A percentile compares a stretch with the other conserved stretches of the same genome.
These are phyloP conservation scores for Colletotrichum lindemuthianum DNA, from an alignment of 2,329 filamentous ascomycete species.

Conservation along the genomic window DNA sequence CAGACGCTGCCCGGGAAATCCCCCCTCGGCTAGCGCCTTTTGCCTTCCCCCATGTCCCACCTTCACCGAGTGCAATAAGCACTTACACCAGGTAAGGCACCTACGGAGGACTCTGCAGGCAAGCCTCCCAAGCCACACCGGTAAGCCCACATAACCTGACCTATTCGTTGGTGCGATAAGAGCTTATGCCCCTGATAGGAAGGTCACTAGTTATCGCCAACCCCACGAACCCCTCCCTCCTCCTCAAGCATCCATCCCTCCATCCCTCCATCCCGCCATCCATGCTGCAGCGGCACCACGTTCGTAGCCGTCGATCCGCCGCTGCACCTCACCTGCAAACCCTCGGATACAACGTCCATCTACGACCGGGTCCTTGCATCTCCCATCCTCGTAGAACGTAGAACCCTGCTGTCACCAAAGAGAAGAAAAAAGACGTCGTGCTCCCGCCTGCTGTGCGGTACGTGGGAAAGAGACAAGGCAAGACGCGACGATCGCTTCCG, in stretches of 20 bases:
- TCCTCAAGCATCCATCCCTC: neutral
- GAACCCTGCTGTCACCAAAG: conserved; percentile 30
- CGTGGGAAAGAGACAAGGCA: too few species aligned
- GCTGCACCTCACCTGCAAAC: neutral
- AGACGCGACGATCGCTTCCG: too few species aligned
- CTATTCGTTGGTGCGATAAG: neutral
- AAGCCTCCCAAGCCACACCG: neutral
- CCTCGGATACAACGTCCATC: conserved; percentile 12
- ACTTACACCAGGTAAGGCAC: too few species aligned
- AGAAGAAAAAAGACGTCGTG: conserved; percentile 4
- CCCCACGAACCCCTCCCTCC: too few species aligned
- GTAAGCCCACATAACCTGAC: neutral
- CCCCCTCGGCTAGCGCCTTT: too few species aligned
- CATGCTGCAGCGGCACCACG: conserved; percentile 3
- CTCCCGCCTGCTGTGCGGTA: neutral
- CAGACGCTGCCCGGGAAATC: too few species aligned
- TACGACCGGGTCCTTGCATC: conserved; percentile 36
- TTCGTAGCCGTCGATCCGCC: too few species aligned
- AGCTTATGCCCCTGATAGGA: conserved; percentile 6
- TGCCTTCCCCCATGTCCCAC: too few species aligned
- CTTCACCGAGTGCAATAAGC: too few species aligned
- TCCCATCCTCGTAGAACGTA: conserved; percentile 18
- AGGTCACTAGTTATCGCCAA: conserved; percentile 1
- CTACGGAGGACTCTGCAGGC: too few species aligned
- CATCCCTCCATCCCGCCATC: neutral